Conservation (phyloP, 2,329 filamentous ascomycete genomes). For the Colletotrichum sp. region DNA sequence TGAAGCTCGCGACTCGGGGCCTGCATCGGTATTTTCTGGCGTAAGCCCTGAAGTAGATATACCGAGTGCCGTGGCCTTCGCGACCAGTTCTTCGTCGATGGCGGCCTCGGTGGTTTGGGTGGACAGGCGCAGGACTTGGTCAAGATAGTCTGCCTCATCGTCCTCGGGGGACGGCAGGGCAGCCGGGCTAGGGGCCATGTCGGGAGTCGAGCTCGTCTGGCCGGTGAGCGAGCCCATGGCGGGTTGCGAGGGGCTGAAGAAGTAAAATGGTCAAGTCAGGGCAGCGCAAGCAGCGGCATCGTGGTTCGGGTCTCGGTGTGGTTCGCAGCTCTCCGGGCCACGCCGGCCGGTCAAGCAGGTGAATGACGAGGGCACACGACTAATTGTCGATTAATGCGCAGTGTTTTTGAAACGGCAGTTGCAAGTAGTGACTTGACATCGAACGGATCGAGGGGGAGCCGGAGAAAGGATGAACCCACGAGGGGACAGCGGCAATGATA, state of each 20-base stretch:
- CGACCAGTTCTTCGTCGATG: slow-evolving; percentile 39
- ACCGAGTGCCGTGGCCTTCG: slow-evolving; percentile 38
- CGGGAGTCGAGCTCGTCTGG: slow-evolving; percentile 13
- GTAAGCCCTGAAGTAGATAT: slow-evolving; percentile 34
- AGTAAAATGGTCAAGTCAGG: slow-evolving; percentile 5
- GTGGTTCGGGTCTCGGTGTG: slow-evolving; percentile 8
- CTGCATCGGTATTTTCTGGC: slow-evolving; percentile 40
- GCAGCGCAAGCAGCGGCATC: slow-evolving; percentile 17
- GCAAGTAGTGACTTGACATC: slow-evolving; percentile 18
- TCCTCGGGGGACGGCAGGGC: slow-evolving; percentile 35
- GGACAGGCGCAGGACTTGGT: slow-evolving; percentile 41
- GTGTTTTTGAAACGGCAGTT: slow-evolving; percentile 13
- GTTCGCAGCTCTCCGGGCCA: slow-evolving; percentile 1
- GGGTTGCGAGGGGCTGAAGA: background rate
- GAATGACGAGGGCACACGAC: background rate
- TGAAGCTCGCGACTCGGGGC: slow-evolving; percentile 46
- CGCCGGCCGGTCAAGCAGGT: slow-evolving; percentile 5
- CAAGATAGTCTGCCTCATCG: slow-evolving; percentile 41
- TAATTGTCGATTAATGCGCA: slow-evolving; percentile 16
- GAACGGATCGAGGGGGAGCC: slow-evolving; percentile 15
- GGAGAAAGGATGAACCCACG: slow-evolving; percentile 22
- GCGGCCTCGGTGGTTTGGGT: slow-evolving; percentile 40
- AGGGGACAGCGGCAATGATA: slow-evolving; percentile 14
- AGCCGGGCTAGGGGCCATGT: background rate
- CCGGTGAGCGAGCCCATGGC: slow-evolving; percentile 18